A percentile compares a stretch with the other conserved stretches of the same genome.
These are phyloP conservation scores for Oryza brachyantha DNA, from an alignment of 176 grass and related monocot genomes.

Conservation along the genomic window DNA sequence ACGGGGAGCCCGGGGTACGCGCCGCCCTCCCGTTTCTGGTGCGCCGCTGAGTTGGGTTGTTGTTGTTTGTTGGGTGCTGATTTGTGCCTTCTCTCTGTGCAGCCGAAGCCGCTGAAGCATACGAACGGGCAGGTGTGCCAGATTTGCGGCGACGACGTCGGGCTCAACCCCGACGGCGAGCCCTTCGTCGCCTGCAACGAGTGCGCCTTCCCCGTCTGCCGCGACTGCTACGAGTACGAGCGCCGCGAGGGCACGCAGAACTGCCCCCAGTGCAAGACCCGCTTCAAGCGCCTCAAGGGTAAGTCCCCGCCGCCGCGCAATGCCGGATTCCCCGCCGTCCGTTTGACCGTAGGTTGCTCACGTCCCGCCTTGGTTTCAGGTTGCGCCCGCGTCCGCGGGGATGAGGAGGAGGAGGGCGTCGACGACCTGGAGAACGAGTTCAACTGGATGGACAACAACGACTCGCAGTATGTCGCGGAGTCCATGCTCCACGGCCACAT, in stretches of 20 bases:
- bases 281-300: constrained; percentile 60
- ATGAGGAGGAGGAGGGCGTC: constrained; percentile 86
- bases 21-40: too few relatives aligned
- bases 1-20: constrained; percentile 26
- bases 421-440: constrained; percentile 90
- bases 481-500: constrained; percentile 70
- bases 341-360: not conserved
- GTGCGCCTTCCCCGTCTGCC: constrained; percentile 72
- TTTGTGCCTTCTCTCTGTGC: not conserved
- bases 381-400: constrained; percentile 65
- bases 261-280: constrained; percentile 67
- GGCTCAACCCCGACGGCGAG: constrained; percentile 47
- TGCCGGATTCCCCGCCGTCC: not conserved
- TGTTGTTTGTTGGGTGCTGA: not conserved
- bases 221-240: constrained; percentile 68
- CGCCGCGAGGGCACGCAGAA: constrained; percentile 56
- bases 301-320: not conserved
- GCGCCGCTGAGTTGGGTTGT: too few relatives aligned
- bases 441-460: constrained; percentile 27
- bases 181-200: constrained; percentile 73
- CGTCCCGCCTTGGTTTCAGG: constrained; percentile 28
- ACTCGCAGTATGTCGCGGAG: constrained; percentile 42
- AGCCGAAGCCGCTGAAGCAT: constrained; percentile 22
- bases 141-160: constrained; percentile 67
- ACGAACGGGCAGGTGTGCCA: constrained; percentile 46